Evolutionary conservation across 2,329 filamentous ascomycete genomes (phyloP).

Genomic region (Fusarium liriodendri): DNA sequence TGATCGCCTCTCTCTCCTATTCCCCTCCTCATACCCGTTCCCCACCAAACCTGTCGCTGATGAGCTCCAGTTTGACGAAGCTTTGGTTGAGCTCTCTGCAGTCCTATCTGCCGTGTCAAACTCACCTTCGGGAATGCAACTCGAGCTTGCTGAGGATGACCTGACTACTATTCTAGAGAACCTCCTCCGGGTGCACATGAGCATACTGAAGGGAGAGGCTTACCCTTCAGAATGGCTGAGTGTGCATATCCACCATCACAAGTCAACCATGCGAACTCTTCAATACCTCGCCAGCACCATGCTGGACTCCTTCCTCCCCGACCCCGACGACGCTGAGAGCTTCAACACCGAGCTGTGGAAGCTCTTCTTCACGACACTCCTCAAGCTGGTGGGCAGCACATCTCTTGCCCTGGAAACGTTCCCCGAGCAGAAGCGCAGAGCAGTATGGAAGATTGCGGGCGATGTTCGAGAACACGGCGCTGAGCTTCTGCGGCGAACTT

Average conservation of each 20-base stretch:
- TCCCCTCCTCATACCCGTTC: slow-evolving; percentile 92
- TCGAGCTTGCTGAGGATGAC: slow-evolving; percentile 80
- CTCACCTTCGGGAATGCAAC: slow-evolving; percentile 75
- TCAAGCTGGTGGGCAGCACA: slow-evolving; percentile 90
- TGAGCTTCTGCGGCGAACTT: slow-evolving; percentile 83
- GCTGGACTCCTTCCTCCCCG: slow-evolving; percentile 84
- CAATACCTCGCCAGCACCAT: slow-evolving; percentile 85
- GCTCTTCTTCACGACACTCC: slow-evolving; percentile 87
- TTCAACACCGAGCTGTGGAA: slow-evolving; percentile 98
- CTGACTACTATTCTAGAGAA: slow-evolving; percentile 81
- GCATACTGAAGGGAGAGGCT: slow-evolving; percentile 87
- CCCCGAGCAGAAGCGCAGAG: slow-evolving; percentile 93
- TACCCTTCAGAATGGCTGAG: slow-evolving; percentile 93
- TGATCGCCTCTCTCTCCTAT: slow-evolving; percentile 83
- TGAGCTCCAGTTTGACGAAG: slow-evolving; percentile 79
- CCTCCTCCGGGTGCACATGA: slow-evolving; percentile 86
- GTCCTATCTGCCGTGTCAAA: slow-evolving; percentile 85
- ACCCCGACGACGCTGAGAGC: slow-evolving; percentile 89
- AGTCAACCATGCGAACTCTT: slow-evolving; percentile 86
- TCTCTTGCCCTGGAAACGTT: slow-evolving; percentile 94
- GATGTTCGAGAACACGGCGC: slow-evolving; percentile 94
- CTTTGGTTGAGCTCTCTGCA: slow-evolving; percentile 87
- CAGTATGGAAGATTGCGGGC: slow-evolving; percentile 98
- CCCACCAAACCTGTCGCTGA: slow-evolving; percentile 75
- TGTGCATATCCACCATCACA: slow-evolving; percentile 92